Evolutionary conservation across 129 eudicot species (phyloP), one percentile per base, ranked within the genome.

Genomic region (Rutidosis leptorrhynchoides): DNA sequence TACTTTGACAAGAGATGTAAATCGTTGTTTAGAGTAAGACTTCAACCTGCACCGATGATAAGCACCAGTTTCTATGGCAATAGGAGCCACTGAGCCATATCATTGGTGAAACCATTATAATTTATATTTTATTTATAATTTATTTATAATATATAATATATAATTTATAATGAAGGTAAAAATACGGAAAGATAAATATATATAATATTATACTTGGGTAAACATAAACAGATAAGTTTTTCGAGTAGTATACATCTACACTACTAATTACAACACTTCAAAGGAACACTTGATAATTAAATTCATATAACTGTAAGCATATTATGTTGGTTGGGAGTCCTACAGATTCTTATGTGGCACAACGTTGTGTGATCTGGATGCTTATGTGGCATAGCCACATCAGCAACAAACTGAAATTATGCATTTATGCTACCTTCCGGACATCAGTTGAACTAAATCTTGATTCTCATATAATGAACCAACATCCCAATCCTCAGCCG

Each of bases 401-500:
- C 48, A 25, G 14, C 33, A 27, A 3, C 52, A 14, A 28, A 11
- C 21, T 7, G 3, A 52, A 45, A 7, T 59, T 46, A 46, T 12
- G 54, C 71, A 45, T 3, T 59, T 46, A 46, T 12, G 54, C 71
- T 86, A 89, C 61, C 88, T 80, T 52, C 88, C 90, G 0, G 96
- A 89, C 88, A 85, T 81, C 2, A 81, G 72, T 48, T 82, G 83
- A 35, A 58, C 84, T 15, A 84, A 72, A 23, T 73, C 90, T 55
- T 75, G 90, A 65, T 87, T 83, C 53, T 82, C 87, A 17, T 72
- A 77, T 55, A 81, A 87, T 6, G 86, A 71, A 26, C 83, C 79
- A 35, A 82, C 64, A 45, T 82, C 81, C 90, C 95, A 88, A 52
- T 83, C 82, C 62, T 82, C 90, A 0, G 88, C 73, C 10, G 78